A percentile compares a stretch with the other conserved stretches of the same genome.
Evolutionary conservation across 257 asterid species (phyloP).

Genomic region (Echium plantagineum): DNA sequence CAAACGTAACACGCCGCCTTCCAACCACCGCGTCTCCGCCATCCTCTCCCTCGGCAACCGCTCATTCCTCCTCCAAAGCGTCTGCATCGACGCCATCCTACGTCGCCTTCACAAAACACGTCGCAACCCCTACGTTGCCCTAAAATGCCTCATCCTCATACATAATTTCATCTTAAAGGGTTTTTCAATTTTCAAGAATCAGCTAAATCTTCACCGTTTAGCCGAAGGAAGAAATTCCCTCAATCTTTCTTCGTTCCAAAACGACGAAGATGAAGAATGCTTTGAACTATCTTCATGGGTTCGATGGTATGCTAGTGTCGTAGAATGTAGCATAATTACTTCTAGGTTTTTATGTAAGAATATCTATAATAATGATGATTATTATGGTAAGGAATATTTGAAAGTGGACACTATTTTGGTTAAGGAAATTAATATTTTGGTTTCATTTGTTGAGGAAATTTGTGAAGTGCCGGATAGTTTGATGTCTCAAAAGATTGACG

Average conservation of each 20-base stretch:
- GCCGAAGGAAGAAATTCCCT: conserved; percentile 18
- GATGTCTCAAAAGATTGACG: conserved; percentile 13
- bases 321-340: conserved; percentile 23
- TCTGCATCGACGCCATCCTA: conserved; percentile 22
- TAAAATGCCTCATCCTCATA: conserved; percentile 26
- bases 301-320: conserved; percentile 27
- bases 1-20: conserved; percentile 18
- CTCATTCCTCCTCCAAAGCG: conserved; percentile 12
- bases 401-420: not conserved
- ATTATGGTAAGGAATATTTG: not conserved
- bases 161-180: conserved; percentile 23
- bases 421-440: conserved; percentile 20
- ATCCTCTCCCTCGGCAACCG: conserved; percentile 23
- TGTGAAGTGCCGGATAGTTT: conserved; percentile 29
- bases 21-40: conserved; percentile 18
- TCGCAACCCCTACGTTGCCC: conserved; percentile 22
- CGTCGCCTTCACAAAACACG: conserved; percentile 27
- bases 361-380: not conserved
- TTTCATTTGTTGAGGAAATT: conserved; percentile 26
- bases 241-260: conserved; percentile 14
- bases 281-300: conserved; percentile 25
- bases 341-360: conserved; percentile 16
- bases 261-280: not conserved
- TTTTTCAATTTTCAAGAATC: conserved; percentile 16
- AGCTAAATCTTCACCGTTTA: conserved; percentile 10